Base-by-base conservation (phyloP, 2,329 filamentous ascomycete genomes). In the Fusarium transvaalense region DNA sequence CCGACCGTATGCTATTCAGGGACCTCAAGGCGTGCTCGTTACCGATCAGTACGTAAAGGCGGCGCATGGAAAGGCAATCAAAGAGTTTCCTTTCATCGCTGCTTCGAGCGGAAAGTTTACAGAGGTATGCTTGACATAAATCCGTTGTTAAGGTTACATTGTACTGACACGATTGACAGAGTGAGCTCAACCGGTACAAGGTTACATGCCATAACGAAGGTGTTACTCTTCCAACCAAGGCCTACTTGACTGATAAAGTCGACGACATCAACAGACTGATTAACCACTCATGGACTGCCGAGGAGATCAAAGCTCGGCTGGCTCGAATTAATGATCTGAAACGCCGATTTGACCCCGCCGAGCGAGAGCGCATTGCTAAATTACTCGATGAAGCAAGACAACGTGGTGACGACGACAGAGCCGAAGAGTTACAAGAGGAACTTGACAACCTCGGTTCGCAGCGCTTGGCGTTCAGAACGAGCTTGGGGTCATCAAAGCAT, bases 71-170 rank as follows among this genome's bases (percentile, higher is more conserved):
- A 94, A 94, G 73, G 86, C 92, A 0, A 87, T 93, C 75, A 91
- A 91, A 77, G 89, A 94, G 35, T 97, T 94, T 81, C 94, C 94
- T 6, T 97, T 98, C 78, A 91, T 96, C 65, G 91, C 91, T 66
- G 94, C 95, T 76, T 98, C 96, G 0, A 94, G 97, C 77, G 89
- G 90, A 50, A 84, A 86, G 41, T 92, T 98, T 75, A 92, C 91
- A n/a, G 93, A 96, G 79, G 91, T 93, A 82, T 68, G 84, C 62
- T 27, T 21, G 35, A 17, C 15, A n/a, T 23, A 13, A 10, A 10
- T 4, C 19, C 7, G n/a, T n/a, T 34, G 4, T 19, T 14, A 17
- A 23, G 34, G 54, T 9, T 56, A 8, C 25, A 12, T 10, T 53
- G 7, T 27, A 14, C 56, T 50, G 48, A 64, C 75, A 81, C 60